Conservation (phyloP, 768 basidiomycete species). For the Amanita polypyramis region DNA sequence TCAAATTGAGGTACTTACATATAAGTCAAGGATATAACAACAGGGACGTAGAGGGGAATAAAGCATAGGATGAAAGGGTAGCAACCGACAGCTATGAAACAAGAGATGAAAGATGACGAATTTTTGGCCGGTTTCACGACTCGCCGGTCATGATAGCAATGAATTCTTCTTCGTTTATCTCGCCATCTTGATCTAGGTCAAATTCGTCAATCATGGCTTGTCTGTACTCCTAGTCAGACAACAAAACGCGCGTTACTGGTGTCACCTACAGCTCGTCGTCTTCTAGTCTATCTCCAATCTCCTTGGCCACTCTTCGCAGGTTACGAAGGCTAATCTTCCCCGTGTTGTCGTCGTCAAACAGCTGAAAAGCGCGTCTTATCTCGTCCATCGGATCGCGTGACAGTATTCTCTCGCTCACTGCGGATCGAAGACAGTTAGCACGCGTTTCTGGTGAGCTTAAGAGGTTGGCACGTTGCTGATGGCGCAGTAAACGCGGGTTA, state of each 20-base stretch:
- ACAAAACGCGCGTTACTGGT: conserved; percentile 1
- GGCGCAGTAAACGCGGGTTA: neutral
- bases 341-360: conserved; percentile 94
- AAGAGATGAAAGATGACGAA: neutral
- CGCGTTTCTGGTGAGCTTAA: conserved; percentile 12
- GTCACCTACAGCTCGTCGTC: conserved; percentile 89
- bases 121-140: conserved; percentile 31
- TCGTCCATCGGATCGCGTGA: conserved; percentile 95
- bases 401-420: conserved; percentile 92
- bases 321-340: conserved; percentile 91
- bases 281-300: conserved; percentile 90
- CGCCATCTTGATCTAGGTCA: conserved; percentile 95
- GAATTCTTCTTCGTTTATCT: conserved; percentile 95
- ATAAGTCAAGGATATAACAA: neutral
- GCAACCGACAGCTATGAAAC: neutral
- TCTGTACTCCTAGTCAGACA: conserved; percentile 28
- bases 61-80: neutral
- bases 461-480: conserved; percentile 4
- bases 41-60: neutral
- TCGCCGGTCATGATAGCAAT: conserved; percentile 97
- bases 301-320: conserved; percentile 87
- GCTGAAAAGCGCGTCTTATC: conserved; percentile 88
- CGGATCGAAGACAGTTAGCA: neutral
- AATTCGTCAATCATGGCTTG: conserved; percentile 99
- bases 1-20: neutral